Base-by-base conservation (phyloP, 352 stramenopile species). In the Phytophthora boehmeriae region DNA sequence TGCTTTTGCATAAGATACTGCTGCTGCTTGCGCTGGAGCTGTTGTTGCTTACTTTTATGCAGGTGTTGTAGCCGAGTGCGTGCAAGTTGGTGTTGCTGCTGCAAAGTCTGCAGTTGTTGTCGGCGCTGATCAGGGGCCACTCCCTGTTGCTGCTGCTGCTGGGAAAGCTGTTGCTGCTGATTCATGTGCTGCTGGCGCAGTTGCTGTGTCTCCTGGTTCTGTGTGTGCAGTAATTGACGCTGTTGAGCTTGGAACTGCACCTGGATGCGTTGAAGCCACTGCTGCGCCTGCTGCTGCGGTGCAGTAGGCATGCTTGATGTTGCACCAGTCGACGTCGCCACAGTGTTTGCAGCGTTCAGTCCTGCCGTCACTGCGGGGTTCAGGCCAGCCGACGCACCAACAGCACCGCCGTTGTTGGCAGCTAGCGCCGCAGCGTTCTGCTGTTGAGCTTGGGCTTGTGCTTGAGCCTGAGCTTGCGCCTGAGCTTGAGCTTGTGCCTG, bases 221-320 rank as follows among this genome's bases (percentile, higher is more conserved):
- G 83, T 10, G 77, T 84, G 27, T 87, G 76, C 22, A 92, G 51
- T 27, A 93, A 41, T 44, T 89, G 78, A 16, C 89, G 82, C 32
- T 91, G 80, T 47, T 95, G 86, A 0, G 80, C 83, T 36, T 92
- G 84, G 55, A 91, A 95, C 55, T 93, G 86, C 22, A 88, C 82
- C 48, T 93, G 86, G 9, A 95, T 83, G 4, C 83, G 81, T 48
- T 92, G 80, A n/a, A 95, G 60, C 75, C 75, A 89, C 58, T 95
- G 86, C 58, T 95, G 86, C 11, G 82, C 79, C 42, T 91, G 82
- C 27, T 91, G 82, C 41, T 90, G 81, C 19, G 83, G 79, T 25
- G 66, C 60, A 22, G 55, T 84, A 14, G 68, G 46, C 14, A 81
- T 71, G 19, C 53, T 75, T 6, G 66, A 44, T 1, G 68, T 63